Base-by-base conservation (phyloP, 2,329 filamentous ascomycete species). In the Arthrobotrys sinensis region DNA sequence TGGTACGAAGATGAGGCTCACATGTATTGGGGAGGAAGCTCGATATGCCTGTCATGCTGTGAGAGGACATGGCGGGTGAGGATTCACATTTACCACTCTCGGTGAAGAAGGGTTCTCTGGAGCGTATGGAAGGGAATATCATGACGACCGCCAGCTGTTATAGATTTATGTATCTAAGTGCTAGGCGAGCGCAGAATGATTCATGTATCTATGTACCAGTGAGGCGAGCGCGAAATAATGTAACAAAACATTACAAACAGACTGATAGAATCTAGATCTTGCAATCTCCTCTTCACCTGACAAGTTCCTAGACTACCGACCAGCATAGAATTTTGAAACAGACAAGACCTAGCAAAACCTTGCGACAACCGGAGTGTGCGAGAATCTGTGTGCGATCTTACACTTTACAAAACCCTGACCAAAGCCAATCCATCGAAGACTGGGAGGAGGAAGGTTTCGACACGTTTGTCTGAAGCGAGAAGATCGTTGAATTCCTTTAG, bases 341-440 rank as follows among this genome's bases (percentile, higher is more conserved):
- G 36, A 45, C 8, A 24, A 28, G 36, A 28, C 16, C 40, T 3
- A 46, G 24, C 21, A 60, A 38, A n/a, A 32, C 12, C 32, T 21
- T 36, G 2, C 16, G n/a, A 16, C 4, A 60, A 10, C 16, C 32
- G 32, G 34, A 19, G 12, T 28, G 11, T 14, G 48, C 12, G 19
- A 53, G 48, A 28, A 2, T 28, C 4, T 53, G 48, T 24, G 36
- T 14, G 50, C 45, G 5, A 21, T 45, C 38, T 34, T 24, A 40
- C 8, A 8, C 16, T 36, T 28, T 68, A 78, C 67, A 78, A 72
- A 36, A 78, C 50, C 48, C 82, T 81, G 3, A 81, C 82, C 55
- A 83, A 80, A n/a, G 82, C 82, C n/a, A 86, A 40, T 16, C 85
- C 85, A 76, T 86, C 85, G 80, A 85, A 86, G 11, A 84, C 80